A percentile compares a stretch with the other conserved stretches of the same genome.
Evolutionary conservation across 805 yeast species (phyloP).

Genomic region (Ogataea degrootiae): DNA sequence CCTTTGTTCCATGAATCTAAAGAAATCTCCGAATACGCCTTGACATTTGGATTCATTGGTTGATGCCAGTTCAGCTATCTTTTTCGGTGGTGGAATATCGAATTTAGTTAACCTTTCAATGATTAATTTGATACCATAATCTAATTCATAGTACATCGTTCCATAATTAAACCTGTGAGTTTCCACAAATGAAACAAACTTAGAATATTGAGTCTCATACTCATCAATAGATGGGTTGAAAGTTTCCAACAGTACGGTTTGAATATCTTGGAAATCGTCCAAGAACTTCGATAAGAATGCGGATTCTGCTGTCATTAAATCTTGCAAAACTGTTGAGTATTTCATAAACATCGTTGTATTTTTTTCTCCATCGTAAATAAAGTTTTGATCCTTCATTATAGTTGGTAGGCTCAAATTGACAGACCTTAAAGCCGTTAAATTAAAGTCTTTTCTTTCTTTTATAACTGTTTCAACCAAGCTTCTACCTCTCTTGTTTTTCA

Average conservation of each 20-base stretch:
- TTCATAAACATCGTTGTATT: slow-evolving; percentile 11
- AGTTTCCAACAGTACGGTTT: slow-evolving; percentile 57
- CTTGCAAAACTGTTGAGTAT: slow-evolving; percentile 12
- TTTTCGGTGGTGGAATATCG: slow-evolving; percentile 12
- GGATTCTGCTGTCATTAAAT: slow-evolving; percentile 16
- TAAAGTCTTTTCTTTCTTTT: slow-evolving; percentile 37
- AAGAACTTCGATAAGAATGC: slow-evolving; percentile 19
- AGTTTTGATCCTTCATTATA: slow-evolving; percentile 26
- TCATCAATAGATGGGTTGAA: slow-evolving; percentile 40
- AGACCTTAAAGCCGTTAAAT: slow-evolving; percentile 40
- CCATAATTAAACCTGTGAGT: slow-evolving; percentile 43
- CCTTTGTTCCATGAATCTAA: slow-evolving; percentile 50
- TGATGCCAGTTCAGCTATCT: slow-evolving; percentile 7
- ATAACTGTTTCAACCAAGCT: slow-evolving; percentile 33
- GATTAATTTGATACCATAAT: slow-evolving; percentile 14
- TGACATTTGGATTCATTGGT: slow-evolving; percentile 15
- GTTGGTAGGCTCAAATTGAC: slow-evolving; percentile 36
- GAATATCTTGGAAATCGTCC: slow-evolving; percentile 33
- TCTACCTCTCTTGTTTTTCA: slow-evolving; percentile 29
- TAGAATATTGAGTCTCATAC: slow-evolving; percentile 34
- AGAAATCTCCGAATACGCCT: slow-evolving; percentile 49
- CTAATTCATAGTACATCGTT: slow-evolving; percentile 50
- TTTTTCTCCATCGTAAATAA: slow-evolving; percentile 26
- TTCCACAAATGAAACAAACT: slow-evolving; percentile 36
- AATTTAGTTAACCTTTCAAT: slow-evolving; percentile 11